A percentile compares a stretch with the other conserved stretches of the same genome.
phyloP scores from a whole-genome alignment of 2,329 filamentous ascomycete genomes.

The Lachnellula subtilissima region DNA sequence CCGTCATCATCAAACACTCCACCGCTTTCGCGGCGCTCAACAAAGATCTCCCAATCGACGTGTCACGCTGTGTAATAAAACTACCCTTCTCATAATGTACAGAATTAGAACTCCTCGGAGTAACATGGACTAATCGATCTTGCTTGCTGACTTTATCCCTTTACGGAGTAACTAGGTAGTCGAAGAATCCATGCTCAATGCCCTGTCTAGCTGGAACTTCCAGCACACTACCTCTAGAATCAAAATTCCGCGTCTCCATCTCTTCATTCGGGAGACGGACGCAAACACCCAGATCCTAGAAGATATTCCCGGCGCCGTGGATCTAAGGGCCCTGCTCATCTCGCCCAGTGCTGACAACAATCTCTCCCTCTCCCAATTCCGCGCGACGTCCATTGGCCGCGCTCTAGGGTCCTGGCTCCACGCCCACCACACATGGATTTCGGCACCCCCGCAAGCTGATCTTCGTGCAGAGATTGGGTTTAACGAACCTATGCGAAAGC shows the following conservation, averaged over 20 bases:
- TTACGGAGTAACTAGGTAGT: conserved; percentile 26
- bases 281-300: conserved; percentile 50
- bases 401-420: conserved; percentile 47
- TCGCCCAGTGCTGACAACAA: conserved; percentile 5
- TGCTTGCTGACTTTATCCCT: no score
- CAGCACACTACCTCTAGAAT: conserved; percentile 29
- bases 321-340: conserved; percentile 43
- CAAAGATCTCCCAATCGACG: conserved; percentile 42
- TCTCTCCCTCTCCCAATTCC: conserved; percentile 32
- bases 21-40: conserved; percentile 44
- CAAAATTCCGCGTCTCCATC: conserved; percentile 42
- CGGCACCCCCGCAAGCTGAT: conserved; percentile 7
- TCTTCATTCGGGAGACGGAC: conserved; percentile 40
- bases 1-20: conserved; percentile 52
- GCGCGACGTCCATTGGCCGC: conserved; percentile 36
- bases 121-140: no score
- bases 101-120: no score
- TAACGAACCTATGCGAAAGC: conserved; percentile 43
- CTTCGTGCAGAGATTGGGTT: conserved; percentile 37
- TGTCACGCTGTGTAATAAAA: conserved; percentile 45
- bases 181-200: conserved; percentile 42
- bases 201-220: conserved; percentile 32
- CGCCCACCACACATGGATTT: conserved; percentile 17
- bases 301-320: conserved; percentile 42
- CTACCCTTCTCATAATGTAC: no score